Conservation (phyloP, 345 rosid species). For the Ceriops zippeliana region DNA sequence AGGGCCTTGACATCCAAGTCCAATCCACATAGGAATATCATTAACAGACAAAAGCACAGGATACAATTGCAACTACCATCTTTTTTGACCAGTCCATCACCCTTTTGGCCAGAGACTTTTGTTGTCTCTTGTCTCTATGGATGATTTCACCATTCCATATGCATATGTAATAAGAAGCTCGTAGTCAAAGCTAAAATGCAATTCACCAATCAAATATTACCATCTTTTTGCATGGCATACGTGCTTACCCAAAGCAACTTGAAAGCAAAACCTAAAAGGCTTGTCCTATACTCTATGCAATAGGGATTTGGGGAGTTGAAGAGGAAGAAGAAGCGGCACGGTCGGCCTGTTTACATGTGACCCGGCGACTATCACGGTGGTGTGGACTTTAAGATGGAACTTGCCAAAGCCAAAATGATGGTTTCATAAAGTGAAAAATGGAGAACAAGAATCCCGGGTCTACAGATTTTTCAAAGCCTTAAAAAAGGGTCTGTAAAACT, state of each 20-base stretch:
- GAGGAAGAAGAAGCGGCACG: slow-evolving; percentile 2
- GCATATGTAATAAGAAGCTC: neutral
- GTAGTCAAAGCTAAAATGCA: neutral
- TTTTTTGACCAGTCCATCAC: slow-evolving; percentile 37
- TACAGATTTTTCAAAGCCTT: slow-evolving; percentile 10
- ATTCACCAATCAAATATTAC: no score
- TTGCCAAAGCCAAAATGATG: slow-evolving; percentile 7
- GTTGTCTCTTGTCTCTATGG: neutral
- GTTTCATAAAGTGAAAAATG: slow-evolving; percentile 9
- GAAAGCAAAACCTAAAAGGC: slow-evolving; percentile 20
- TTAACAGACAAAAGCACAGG: slow-evolving; percentile 22
- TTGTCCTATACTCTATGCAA: no score
- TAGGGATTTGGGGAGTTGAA: slow-evolving; percentile 4
- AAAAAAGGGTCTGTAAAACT: neutral
- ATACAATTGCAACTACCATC: slow-evolving; percentile 14
- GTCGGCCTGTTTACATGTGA: slow-evolving; percentile 49
- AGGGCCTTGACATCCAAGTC: no score
- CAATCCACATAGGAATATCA: neutral
- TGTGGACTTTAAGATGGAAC: slow-evolving; percentile 30
- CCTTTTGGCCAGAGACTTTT: neutral
- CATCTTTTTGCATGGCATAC: slow-evolving; percentile 17
- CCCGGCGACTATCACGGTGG: slow-evolving; percentile 59
- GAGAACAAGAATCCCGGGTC: slow-evolving; percentile 38
- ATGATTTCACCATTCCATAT: neutral
- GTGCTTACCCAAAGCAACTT: neutral